Evolutionary conservation across 305 asterid species (phyloP).

Genomic region (Coffea humblotiana): DNA sequence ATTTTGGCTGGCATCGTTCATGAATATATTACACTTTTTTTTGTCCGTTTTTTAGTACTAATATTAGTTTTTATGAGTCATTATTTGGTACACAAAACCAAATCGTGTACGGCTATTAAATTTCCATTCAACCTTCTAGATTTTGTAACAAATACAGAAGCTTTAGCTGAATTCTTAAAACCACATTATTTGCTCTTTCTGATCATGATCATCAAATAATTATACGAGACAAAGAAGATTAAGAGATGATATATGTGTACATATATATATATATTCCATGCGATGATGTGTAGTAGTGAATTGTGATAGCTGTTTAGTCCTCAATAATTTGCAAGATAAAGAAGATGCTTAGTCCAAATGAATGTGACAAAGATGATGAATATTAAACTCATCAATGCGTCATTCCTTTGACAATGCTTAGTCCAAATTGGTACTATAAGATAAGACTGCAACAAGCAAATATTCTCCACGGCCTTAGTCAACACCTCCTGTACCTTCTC

Average conservation of each 20-base stretch:
- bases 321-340: neutral
- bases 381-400: neutral
- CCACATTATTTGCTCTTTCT: neutral
- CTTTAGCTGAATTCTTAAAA: neutral
- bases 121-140: no score
- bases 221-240: neutral
- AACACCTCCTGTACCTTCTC: neutral
- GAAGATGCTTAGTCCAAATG: conserved; percentile 22
- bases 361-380: conserved; percentile 14
- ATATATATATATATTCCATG: neutral
- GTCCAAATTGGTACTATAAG: neutral
- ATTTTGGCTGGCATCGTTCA: neutral
- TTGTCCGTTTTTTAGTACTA: neutral
- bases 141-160: neutral
- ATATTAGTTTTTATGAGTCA: neutral
- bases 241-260: neutral
- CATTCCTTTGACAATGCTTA: conserved; percentile 7
- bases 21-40: neutral
- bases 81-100: neutral
- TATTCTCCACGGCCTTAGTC: neutral
- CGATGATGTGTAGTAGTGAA: neutral
- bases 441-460: neutral
- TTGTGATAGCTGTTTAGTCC: neutral
- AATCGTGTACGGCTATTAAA: neutral
- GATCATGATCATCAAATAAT: neutral